Evolutionary conservation across 805 yeast species (phyloP).

Genomic region (Kazachstania viticola): DNA sequence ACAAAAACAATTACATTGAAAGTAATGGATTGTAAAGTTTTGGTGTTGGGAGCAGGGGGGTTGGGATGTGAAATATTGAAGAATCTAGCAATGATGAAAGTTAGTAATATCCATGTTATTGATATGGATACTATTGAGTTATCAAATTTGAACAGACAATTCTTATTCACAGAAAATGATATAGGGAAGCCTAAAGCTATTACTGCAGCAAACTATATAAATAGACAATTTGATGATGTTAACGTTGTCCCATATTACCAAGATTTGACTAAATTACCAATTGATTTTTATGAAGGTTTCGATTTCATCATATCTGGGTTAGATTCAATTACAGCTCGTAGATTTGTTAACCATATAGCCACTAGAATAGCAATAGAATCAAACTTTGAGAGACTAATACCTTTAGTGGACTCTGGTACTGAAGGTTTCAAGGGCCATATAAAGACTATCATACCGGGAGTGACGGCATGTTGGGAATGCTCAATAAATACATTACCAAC

Average conservation of each 20-base stretch:
- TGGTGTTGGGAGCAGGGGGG: slow-evolving; percentile 90
- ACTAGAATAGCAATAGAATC: slow-evolving; percentile 50
- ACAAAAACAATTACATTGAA: background rate
- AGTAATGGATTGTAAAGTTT: slow-evolving; percentile 31
- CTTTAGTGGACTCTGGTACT: slow-evolving; percentile 87
- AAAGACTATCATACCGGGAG: slow-evolving; percentile 72
- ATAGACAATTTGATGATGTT: slow-evolving; percentile 21
- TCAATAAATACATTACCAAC: slow-evolving; percentile 62
- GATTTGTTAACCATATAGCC: slow-evolving; percentile 74
- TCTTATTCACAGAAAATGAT: slow-evolving; percentile 68
- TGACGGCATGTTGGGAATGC: slow-evolving; percentile 89
- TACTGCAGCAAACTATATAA: slow-evolving; percentile 60
- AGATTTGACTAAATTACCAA: slow-evolving; percentile 52
- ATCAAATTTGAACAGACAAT: slow-evolving; percentile 84
- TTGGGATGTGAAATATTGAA: slow-evolving; percentile 86
- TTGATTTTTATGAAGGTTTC: slow-evolving; percentile 55
- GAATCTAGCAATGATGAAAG: slow-evolving; percentile 49
- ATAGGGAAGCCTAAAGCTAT: slow-evolving; percentile 74
- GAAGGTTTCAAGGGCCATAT: slow-evolving; percentile 92
- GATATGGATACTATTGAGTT: slow-evolving; percentile 91
- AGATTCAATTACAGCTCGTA: slow-evolving; percentile 79
- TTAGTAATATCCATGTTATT: slow-evolving; percentile 66
- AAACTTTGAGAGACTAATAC: slow-evolving; percentile 39
- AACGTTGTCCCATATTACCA: slow-evolving; percentile 48
- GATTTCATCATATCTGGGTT: slow-evolving; percentile 73